These are phyloP conservation scores for Diversispora epigaea DNA, from an alignment of 192 early-diverging fungal species.

Conservation along the genomic window DNA sequence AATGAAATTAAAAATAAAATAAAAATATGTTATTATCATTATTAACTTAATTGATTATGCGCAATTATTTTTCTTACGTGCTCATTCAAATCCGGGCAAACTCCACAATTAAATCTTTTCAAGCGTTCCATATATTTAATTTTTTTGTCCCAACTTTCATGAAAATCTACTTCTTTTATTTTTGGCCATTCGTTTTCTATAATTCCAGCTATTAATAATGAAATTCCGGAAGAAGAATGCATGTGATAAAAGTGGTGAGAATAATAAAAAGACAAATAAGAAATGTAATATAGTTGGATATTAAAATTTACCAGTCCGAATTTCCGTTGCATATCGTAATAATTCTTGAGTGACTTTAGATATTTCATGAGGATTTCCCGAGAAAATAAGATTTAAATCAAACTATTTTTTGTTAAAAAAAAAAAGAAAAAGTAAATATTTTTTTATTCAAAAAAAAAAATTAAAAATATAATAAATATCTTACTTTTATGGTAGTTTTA, in stretches of 20 bases:
- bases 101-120: slow-evolving; percentile 61
- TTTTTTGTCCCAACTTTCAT: slow-evolving; percentile 68
- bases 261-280: neutral
- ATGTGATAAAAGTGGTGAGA: neutral
- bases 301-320: slow-evolving; percentile 34
- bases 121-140: slow-evolving; percentile 50
- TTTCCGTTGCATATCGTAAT: slow-evolving; percentile 33
- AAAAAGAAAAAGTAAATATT: slow-evolving; percentile 12
- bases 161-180: slow-evolving; percentile 86
- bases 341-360: slow-evolving; percentile 39
- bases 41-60: neutral
- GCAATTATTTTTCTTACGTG: slow-evolving; percentile 60
- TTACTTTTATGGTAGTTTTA: slow-evolving; percentile 53
- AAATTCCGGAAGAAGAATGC: slow-evolving; percentile 6
- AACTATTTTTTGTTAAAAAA: slow-evolving; percentile 28
- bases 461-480: neutral
- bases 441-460: neutral
- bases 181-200: slow-evolving; percentile 83
- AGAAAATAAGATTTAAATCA: slow-evolving; percentile 36
- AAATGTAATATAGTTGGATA: too few relatives aligned
- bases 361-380: slow-evolving; percentile 36
- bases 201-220: slow-evolving; percentile 37
- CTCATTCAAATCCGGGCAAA: slow-evolving; percentile 72
- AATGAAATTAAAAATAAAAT: neutral
- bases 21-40: slow-evolving; percentile 1